Conservation (phyloP, 306 rosid genomes). For the Cucurbita pepo region DNA sequence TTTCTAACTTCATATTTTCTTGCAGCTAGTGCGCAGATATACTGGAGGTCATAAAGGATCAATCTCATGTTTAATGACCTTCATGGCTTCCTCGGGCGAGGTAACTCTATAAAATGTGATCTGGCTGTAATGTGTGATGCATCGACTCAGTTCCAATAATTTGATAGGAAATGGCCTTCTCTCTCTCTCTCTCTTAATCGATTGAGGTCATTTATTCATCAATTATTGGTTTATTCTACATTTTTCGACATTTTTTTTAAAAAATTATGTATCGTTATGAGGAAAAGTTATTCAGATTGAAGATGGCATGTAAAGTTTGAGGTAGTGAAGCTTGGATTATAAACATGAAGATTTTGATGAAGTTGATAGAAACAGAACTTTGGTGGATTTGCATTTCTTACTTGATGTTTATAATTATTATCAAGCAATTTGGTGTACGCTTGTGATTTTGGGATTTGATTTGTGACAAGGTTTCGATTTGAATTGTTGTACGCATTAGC, state of each 20-base stretch:
- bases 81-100: conserved; percentile 95
- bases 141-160: background rate
- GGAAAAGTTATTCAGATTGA: background rate
- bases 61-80: conserved; percentile 87
- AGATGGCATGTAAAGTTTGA: background rate
- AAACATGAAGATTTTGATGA: background rate
- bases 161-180: background rate
- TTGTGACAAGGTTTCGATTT: background rate
- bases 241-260: background rate
- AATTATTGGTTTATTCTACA: background rate
- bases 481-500: too few relatives aligned
- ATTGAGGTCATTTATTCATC: background rate
- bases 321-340: background rate
- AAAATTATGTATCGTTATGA: background rate
- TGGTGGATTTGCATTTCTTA: background rate
- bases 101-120: conserved; percentile 31
- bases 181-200: background rate
- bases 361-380: background rate
- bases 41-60: conserved; percentile 97
- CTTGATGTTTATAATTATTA: background rate
- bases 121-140: background rate
- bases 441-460: background rate
- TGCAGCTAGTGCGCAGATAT: conserved; percentile 84
- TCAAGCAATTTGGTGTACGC: background rate
- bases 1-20: conserved; percentile 21